Evolutionary conservation across 495 filamentous ascomycete species (phyloP).

Genomic region (Trypethelium eluteriae): DNA sequence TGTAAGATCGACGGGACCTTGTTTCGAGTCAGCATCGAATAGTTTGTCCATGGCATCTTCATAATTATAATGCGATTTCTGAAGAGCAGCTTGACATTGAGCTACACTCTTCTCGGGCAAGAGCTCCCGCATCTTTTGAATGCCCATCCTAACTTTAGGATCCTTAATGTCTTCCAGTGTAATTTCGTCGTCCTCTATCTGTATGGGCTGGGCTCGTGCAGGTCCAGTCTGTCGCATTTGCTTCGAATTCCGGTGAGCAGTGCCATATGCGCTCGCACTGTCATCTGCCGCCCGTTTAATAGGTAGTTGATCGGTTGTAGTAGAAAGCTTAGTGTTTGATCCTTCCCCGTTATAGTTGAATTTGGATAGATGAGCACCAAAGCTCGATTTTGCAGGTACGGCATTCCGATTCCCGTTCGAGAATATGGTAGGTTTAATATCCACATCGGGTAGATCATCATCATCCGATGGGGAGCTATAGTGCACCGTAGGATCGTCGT

Average conservation of each 20-base stretch:
- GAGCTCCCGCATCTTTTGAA: conserved; percentile 49
- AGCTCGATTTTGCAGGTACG: not conserved
- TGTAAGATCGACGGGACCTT: conserved; percentile 30
- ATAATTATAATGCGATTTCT: conserved; percentile 46
- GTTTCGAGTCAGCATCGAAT: conserved; percentile 23
- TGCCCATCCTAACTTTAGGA: conserved; percentile 44
- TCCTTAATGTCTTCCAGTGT: conserved; percentile 50
- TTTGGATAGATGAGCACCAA: conserved; percentile 16
- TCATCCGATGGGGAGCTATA: conserved; percentile 22
- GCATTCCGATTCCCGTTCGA: conserved; percentile 11
- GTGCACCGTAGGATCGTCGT: conserved; percentile 28
- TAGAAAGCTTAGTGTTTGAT: not conserved
- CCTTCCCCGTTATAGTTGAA: conserved; percentile 14
- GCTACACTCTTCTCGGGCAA: conserved; percentile 46
- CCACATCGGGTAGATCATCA: conserved; percentile 25
- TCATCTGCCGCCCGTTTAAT: conserved; percentile 43
- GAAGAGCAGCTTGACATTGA: conserved; percentile 47
- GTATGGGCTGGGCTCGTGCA: conserved; percentile 48
- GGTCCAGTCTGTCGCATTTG: conserved; percentile 46
- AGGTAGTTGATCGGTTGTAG: not conserved
- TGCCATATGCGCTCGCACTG: conserved; percentile 42
- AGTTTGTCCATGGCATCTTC: conserved; percentile 49
- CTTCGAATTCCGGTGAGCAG: conserved; percentile 34
- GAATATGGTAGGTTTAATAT: conserved; percentile 33
- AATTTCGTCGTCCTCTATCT: conserved; percentile 26